Evolutionary conservation across 306 rosid genomes (phyloP).

Genomic region (Begonia masoniana): DNA sequence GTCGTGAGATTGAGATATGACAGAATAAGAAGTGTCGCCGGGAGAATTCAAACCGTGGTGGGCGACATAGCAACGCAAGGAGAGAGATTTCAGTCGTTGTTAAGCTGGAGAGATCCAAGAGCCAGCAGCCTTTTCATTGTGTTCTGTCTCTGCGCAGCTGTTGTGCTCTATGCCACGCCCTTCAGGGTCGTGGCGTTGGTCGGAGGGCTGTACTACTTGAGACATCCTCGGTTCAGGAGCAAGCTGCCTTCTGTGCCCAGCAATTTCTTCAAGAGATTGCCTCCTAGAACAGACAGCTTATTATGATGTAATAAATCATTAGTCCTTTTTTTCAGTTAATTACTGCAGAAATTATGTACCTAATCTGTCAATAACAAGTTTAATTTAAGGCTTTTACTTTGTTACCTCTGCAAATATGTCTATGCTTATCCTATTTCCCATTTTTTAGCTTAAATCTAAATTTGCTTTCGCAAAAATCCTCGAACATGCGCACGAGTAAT

Average conservation of each 20-base stretch:
- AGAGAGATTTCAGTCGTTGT: not conserved
- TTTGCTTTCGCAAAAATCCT: too few species aligned
- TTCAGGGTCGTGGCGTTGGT: not conserved
- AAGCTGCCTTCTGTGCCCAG: not conserved
- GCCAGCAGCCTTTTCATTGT: not conserved
- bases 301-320: constrained; percentile 18
- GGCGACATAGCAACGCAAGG: not conserved
- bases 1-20: not conserved
- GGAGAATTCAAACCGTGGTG: not conserved
- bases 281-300: constrained; percentile 10
- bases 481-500: too few species aligned
- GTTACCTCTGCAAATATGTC: too few species aligned
- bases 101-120: not conserved
- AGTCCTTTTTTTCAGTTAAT: too few species aligned
- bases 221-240: not conserved
- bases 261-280: not conserved
- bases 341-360: too few species aligned
- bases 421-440: too few species aligned
- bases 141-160: not conserved
- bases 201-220: not conserved
- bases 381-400: too few species aligned
- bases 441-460: too few species aligned
- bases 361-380: too few species aligned
- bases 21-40: not conserved
- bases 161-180: not conserved